Evolutionary conservation across 306 rosid species (phyloP), one percentile per base, ranked within the genome.

Genomic region (Hylodesmum podocarpum): DNA sequence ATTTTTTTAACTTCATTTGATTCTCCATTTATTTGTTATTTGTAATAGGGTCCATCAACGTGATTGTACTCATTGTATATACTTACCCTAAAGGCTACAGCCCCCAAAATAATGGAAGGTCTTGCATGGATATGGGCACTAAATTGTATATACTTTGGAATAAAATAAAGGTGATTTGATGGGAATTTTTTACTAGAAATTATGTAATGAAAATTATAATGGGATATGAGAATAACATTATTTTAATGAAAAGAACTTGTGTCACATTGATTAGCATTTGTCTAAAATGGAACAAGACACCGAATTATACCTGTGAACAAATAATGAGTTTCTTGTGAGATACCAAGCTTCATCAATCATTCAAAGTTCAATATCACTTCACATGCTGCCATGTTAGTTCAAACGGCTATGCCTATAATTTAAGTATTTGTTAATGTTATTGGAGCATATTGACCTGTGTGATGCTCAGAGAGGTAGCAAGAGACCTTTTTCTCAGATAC

Each of bases 361-460:
- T 53, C 55, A 62, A 21, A 39, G 50, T 51, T 50, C 57, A 65
- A 62, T 27, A 27, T 79, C 29, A 43, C 70, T 7, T 33, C 84
- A 73, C 70, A 66, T 80, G 84, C 57, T 75, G 24, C 5, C 66
- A 66, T 66, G 84, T 66, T 75, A 58, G 59, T 16, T 15, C 41
- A 0, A 47, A 21, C 39, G 7, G 8, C 39, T 14, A 33, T 49
- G 33, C 44, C 0, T 27, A 55, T 55, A 27, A 19, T 18, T 66
- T 67, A 11, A 39, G 13, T 5, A 65, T 11, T 31, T 18, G 15
- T 18, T 50, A n/a, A n/a, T 50, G 14, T 6, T 16, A 25, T 22
- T 76, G 53, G 7, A 16, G 11, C 14, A 1, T n/a, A 33, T 64
- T 11, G 15, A 62, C 29, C 14, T 63, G 50, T 18, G 63, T 62